phyloP scores from a whole-genome alignment of 2,329 filamentous ascomycete genomes.

The Metarhizium anisopliae region DNA sequence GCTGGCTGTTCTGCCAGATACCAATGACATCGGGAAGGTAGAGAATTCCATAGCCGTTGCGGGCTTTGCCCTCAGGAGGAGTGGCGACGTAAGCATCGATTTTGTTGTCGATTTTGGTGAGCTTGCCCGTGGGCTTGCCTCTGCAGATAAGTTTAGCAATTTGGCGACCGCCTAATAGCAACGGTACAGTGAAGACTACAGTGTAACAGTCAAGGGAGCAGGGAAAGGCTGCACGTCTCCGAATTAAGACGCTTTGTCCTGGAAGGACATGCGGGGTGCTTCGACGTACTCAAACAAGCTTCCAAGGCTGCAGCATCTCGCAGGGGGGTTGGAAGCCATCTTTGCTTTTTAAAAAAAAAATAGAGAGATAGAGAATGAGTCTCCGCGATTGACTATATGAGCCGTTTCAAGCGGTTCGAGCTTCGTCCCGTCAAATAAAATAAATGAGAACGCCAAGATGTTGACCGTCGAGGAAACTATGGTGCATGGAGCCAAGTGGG shows the following conservation, averaged over 20 bases:
- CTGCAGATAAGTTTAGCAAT: slow-evolving; percentile 19
- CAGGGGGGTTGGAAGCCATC: slow-evolving; percentile 45
- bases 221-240: background rate
- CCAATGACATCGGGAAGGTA: slow-evolving; percentile 29
- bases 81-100: slow-evolving; percentile 43
- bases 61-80: slow-evolving; percentile 22
- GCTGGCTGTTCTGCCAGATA: slow-evolving; percentile 30
- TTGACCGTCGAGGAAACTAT: too few species aligned
- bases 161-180: background rate
- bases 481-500: too few species aligned
- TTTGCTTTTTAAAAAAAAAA: background rate
- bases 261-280: background rate
- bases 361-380: too few species aligned
- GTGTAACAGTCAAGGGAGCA: too few species aligned
- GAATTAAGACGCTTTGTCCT: too few species aligned
- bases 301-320: slow-evolving; percentile 42
- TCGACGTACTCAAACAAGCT: slow-evolving; percentile 42
- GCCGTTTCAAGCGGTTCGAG: too few species aligned
- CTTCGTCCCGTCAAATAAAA: too few species aligned
- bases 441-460: too few species aligned
- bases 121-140: slow-evolving; percentile 37
- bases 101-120: slow-evolving; percentile 31
- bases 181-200: too few species aligned
- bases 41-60: slow-evolving; percentile 22
- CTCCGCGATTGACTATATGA: too few species aligned